phyloP scores from a whole-genome alignment of 2,329 filamentous ascomycete species.

The Aschersonia sp. region DNA sequence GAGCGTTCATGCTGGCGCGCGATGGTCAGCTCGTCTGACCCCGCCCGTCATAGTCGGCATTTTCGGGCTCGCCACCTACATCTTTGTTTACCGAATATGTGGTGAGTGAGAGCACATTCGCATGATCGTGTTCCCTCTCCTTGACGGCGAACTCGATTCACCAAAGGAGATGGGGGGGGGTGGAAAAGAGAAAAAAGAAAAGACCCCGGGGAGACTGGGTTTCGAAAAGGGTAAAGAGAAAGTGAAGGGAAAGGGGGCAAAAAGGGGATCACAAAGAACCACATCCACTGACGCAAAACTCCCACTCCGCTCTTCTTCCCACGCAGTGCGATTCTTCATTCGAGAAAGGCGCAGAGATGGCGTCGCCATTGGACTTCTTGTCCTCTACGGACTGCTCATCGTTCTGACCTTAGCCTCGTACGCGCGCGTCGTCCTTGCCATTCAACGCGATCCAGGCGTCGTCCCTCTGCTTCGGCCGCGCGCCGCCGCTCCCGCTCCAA shows the following conservation, averaged over 20 bases:
- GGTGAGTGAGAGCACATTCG: conserved; percentile 24
- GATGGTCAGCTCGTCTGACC: conserved; percentile 39
- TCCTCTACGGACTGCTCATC: conserved; percentile 59
- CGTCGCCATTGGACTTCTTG: conserved; percentile 54
- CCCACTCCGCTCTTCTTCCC: neutral
- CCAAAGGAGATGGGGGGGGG: no score
- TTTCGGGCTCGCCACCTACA: conserved; percentile 58
- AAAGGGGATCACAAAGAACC: no score
- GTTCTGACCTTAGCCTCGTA: conserved; percentile 53
- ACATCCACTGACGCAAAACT: no score
- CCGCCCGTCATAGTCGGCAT: conserved; percentile 53
- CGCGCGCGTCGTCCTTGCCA: conserved; percentile 52
- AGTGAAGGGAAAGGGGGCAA: no score
- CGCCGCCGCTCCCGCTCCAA: conserved; percentile 11
- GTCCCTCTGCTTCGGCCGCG: conserved; percentile 41
- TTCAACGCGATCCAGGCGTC: conserved; percentile 59
- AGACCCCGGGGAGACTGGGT: no score
- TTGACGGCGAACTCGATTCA: no score
- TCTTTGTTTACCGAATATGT: conserved; percentile 51
- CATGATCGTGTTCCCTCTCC: no score
- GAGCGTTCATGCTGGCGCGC: conserved; percentile 11
- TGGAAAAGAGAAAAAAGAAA: no score
- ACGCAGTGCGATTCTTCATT: conserved; percentile 55
- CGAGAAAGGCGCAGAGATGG: conserved; percentile 28
- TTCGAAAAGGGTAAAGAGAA: no score